Base-by-base conservation (phyloP, 108 stramenopile genomes). In the Cyclotella choctawhatcheeana region DNA sequence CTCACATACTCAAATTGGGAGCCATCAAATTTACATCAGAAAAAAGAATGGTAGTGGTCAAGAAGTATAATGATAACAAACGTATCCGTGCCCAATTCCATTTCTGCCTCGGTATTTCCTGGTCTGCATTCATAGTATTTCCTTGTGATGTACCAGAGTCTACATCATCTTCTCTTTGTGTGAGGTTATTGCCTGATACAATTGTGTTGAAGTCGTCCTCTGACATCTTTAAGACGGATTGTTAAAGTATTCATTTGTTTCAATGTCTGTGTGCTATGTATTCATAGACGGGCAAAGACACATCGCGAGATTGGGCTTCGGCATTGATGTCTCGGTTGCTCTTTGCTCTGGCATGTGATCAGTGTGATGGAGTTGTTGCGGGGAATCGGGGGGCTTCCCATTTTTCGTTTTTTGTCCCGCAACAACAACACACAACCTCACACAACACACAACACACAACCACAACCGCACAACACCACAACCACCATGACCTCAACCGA, bases 21-120 rank as follows among this genome's bases (percentile, higher is more conserved):
- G 91, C 72, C 82, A 96, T 77, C 29, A 96, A 74, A 59, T 93
- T 93, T 72, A 92, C 89, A 74, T 96, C 95, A 20, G 91, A 87
- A 81, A 85, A 92, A 26, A 96, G 66, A 30, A 96, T 66, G 32
- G 89, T 76, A 7, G 85, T 74, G 2, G 86, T 86, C 10, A 87
- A 4, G 17, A 86, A 74, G 76, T 85, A 92, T 17, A 92, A 54
- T 24, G 69, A 50, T 16, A 91, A 54, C 25, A 27, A 30, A 10
- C 29, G 27, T 56, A 84, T 82, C 66, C 81, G 61, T 52, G 18
- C 18, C 74, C 70, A 71, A 29, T 62, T 71, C 74, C 70, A 71
- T 61, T 62, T 61, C 17, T 51, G 34, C 6, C 43, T 16, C 5
- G 48, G 45, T 1, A 34, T 58, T 25, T 56, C 55, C 20, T 1